Evolutionary conservation across 768 basidiomycete species (phyloP).

Genomic region (Rhodosporidiobolus sp.): DNA sequence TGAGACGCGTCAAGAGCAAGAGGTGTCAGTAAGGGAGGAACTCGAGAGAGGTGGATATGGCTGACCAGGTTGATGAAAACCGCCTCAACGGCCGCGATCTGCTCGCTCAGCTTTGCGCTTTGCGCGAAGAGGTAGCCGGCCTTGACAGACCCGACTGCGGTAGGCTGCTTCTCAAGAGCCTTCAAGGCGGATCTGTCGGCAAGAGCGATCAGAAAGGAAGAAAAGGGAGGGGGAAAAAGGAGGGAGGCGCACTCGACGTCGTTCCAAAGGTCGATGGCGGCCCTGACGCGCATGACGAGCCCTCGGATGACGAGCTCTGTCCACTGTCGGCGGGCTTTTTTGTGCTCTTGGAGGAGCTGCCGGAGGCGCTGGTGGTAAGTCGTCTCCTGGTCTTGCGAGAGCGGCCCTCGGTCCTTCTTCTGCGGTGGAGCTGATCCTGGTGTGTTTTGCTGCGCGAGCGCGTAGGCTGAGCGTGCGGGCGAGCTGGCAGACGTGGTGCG

Average conservation of each 20-base stretch:
- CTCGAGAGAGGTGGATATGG: not conserved
- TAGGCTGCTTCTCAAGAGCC: constrained; percentile 5
- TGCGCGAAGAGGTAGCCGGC: constrained; percentile 37
- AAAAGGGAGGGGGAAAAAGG: not conserved
- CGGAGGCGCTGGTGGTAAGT: constrained; percentile 32
- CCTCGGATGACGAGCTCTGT: constrained; percentile 38
- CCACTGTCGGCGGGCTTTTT: constrained; percentile 24
- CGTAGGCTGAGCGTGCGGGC: constrained; percentile 12
- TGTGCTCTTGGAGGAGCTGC: constrained; percentile 28
- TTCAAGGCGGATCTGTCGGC: constrained; percentile 16
- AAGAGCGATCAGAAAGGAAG: not conserved
- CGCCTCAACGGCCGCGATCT: constrained; percentile 27
- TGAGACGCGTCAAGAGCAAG: too few relatives aligned
- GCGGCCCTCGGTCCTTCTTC: constrained; percentile 25
- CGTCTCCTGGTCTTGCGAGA: constrained; percentile 14
- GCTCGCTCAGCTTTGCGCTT: constrained; percentile 34
- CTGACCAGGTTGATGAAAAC: constrained; percentile 30
- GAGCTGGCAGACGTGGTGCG: constrained; percentile 8
- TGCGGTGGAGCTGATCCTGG: not conserved
- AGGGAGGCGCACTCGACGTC: constrained; percentile 34
- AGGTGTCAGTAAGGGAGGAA: not conserved
- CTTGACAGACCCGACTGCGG: constrained; percentile 1
- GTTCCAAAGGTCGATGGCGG: constrained; percentile 34
- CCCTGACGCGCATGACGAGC: constrained; percentile 21
- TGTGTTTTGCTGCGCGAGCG: not conserved